Evolutionary conservation across 163 green algal genomes (phyloP).

Genomic region (Scenedesmus sp.): DNA sequence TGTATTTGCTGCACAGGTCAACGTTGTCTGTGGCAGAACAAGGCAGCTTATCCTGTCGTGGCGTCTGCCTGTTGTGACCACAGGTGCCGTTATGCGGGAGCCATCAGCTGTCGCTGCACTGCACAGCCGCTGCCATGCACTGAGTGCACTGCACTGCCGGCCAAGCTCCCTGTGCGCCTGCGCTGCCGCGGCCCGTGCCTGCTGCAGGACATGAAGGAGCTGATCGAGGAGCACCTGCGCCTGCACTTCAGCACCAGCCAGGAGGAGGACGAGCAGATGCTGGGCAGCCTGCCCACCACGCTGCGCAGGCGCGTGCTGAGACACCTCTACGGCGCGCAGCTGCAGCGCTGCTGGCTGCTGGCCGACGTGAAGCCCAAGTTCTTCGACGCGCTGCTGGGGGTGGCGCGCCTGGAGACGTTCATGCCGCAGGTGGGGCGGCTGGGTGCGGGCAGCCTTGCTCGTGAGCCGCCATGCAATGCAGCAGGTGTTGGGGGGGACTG

Average conservation of each 20-base stretch:
- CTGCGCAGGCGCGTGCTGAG: constrained; percentile 27
- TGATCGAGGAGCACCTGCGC: constrained; percentile 39
- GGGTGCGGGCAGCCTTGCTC: too few relatives aligned
- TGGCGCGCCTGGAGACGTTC: constrained; percentile 40
- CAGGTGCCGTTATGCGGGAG: too few relatives aligned
- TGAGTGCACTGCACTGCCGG: too few relatives aligned
- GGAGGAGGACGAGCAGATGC: constrained; percentile 50
- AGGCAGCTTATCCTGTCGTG: too few relatives aligned
- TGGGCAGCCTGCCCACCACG: constrained; percentile 37
- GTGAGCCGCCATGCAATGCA: too few relatives aligned
- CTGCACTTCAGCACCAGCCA: constrained; percentile 48
- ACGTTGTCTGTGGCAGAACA: too few relatives aligned
- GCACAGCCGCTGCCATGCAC: too few relatives aligned
- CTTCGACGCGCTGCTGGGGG: constrained; percentile 42
- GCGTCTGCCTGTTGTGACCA: too few relatives aligned
- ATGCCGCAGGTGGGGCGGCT: constrained; percentile 23
- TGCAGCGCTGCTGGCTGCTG: constrained; percentile 37
- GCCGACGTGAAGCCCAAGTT: constrained; percentile 33
- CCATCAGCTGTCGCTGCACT: too few relatives aligned
- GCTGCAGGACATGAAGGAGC: constrained; percentile 29
- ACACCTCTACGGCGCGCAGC: constrained; percentile 20
- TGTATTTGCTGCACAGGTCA: too few relatives aligned
- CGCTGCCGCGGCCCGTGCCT: neutral
- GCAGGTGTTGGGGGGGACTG: too few relatives aligned
- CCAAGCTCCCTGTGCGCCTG: too few relatives aligned